Evolutionary conservation across 768 basidiomycete species (phyloP), one percentile per base, ranked within the genome.

Genomic region (Mycena haematopus): DNA sequence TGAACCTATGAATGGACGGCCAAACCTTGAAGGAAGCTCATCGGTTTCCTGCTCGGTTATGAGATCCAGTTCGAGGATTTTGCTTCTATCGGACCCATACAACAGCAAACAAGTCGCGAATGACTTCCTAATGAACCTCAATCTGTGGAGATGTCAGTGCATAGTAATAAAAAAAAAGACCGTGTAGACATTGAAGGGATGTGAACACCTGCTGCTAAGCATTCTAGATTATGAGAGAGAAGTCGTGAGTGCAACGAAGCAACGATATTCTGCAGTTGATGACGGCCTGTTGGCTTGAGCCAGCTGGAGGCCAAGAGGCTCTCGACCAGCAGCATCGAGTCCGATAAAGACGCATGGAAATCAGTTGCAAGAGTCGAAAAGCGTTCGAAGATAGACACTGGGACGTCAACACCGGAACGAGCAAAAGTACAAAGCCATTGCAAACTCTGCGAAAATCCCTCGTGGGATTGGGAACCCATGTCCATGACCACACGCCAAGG

Each of bases 331-430:
- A 83, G 66, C 15, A 80, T 73, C 10, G 80, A 81, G 58, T 85
- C 80, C 9, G 74, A 56, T 11, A 90, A 72, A 2, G 80, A 72
- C 6, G 76, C 70, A 8, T 76, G 68, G 50, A 77, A 79, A 25
- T 77, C 69, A 14, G 70, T 69, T 6, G 82, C 77, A 21, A 84
- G 70, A 10, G 73, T 63, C 6, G 80, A 77, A 49, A 87, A 82
- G 38, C 81, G 81, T 27, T 75, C 72, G 67, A 87, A 86, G 6
- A 80, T 80, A 3, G 76, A 58, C 6, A 81, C 74, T 2, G 90
- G 82, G 33, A 92, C 79, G 40, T 88, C 84, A 27, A 91, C 80
- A 2, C 88, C 90, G 8, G 90, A 89, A 51, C 79, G 77, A 24
- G 88, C 81, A 67, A 91, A 78, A 45, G 87, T 73, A 45, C 80